Base-by-base conservation (phyloP, 2,329 filamentous ascomycete species). In the Paecilomyces variotii region DNA sequence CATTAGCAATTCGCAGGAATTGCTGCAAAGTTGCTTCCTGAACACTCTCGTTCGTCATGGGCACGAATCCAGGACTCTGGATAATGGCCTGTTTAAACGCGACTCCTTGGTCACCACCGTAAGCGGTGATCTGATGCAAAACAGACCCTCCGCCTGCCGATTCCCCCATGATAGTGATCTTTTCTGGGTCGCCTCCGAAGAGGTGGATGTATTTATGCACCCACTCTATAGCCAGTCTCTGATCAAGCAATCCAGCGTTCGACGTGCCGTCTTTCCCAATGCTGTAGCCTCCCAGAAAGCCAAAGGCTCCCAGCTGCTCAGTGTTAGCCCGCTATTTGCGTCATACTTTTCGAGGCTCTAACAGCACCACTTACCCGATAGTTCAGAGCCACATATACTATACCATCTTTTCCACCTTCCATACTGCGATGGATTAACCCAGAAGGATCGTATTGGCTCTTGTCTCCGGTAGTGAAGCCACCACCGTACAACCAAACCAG, bases 101-200 rank as follows among this genome's bases (percentile, higher is more conserved):
- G 12, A 62, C 59, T 10, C 79, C 80, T 9, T 73, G 65, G 12
- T 67, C 63, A 9, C 79, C 80, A 34, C 80, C 81, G 59, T 74
- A 81, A 0, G 80, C 73, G 27, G 81, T 84, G 60, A 84, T 78
- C 57, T 84, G 81, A 62, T 84, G 80, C 70, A 82, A 75, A 58
- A 85, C 77, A 2, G 77, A 80, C 0, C 80, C 80, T 6, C 73
- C 81, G 28, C 82, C 82, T 7, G 82, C 80, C 14, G 77, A 80
- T 60, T 80, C 71, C 2, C 68, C 68, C 61, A 70, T 67, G 3
- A 70, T 62, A 14, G 50, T 52, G 4, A 52, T 14, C 4, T 52
- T 26, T 4, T 52, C 50, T 4, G 50, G 50, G n/a, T 52, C 50
- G 1, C 50, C 50, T 28, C 27, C 50, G 10, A 52, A 52, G 50